Percentiles rank a stretch among this genome's conserved stretches.
Evolutionary conservation across 1,284 basidiomycete species (phyloP).

Genomic region (Peniophora sp.): DNA sequence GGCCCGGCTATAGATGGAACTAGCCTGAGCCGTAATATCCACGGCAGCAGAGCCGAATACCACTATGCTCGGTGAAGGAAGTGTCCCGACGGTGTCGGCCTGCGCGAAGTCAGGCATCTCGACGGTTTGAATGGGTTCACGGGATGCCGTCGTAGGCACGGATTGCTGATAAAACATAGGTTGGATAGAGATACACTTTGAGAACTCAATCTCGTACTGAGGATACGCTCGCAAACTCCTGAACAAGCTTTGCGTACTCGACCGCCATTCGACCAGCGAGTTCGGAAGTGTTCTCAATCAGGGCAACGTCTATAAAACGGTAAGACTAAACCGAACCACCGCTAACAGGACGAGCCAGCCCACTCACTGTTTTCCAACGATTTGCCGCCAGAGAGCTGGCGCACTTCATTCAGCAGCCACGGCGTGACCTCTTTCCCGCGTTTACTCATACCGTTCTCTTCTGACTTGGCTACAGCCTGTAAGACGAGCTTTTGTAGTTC

Average conservation of each 20-base stretch:
- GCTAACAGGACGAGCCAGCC: background rate
- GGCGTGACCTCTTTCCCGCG: constrained; percentile 92
- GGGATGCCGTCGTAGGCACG: background rate
- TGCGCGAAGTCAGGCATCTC: background rate
- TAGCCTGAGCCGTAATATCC: constrained; percentile 67
- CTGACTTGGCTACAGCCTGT: constrained; percentile 79
- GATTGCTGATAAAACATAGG: background rate
- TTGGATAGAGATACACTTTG: background rate
- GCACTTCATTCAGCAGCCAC: constrained; percentile 85
- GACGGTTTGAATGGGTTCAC: background rate
- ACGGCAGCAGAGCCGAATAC: constrained; percentile 82
- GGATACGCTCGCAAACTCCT: background rate
- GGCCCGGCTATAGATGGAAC: constrained; percentile 17
- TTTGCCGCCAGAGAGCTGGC: constrained; percentile 71
- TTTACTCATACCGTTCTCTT: constrained; percentile 73
- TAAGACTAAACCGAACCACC: background rate
- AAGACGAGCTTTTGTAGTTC: constrained; percentile 78
- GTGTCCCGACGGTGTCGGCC: constrained; percentile 16
- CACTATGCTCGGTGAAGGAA: constrained; percentile 29
- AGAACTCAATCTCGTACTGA: too few species aligned
- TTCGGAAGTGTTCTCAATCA: constrained; percentile 88
- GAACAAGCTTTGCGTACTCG: constrained; percentile 56
- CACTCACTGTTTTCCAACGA: constrained; percentile 67
- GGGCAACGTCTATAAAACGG: constrained; percentile 62
- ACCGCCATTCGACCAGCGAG: constrained; percentile 78